Evolutionary conservation across 179 eudicot species (phyloP), one percentile per base, ranked within the genome.

Genomic region (Actinidia arguta): DNA sequence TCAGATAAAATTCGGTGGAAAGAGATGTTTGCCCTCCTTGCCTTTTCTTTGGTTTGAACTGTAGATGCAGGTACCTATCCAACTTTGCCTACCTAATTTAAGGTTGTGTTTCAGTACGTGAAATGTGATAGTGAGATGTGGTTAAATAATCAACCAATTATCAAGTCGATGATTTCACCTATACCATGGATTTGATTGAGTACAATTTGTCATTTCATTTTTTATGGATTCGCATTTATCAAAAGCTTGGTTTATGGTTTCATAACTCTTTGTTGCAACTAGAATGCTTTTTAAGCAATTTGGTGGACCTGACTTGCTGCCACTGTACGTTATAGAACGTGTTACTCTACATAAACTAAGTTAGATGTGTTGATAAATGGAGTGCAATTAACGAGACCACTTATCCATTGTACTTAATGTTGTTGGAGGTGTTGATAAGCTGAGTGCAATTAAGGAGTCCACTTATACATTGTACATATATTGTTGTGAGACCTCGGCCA

Each of bases 1-100:
- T 54, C 48, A 12, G 48, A 75, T 75, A 42, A 20, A 27, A n/a
- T 73, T 54, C 17, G 20, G 12, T 50, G 76, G 10, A 50, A 39
- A 58, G 48, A 50, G 42, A 73, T 24, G 50, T 10, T 75, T 75
- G 78, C 64, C 39, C 36, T 12, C 10, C 5, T 0, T 48, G n/a
- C 58, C 6, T 6, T 50, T 50, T 73, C n/a, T 25, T 73, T 74
- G 36, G 52, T 74, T 52, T 56, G 47, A 50, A 73, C 5, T 73
- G 59, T 73, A 73, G 62, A 74, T 31, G 64, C 63, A 39, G 50
- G 25, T 54, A 75, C 64, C 78, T 52, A 17, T 75, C 64, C n/a
- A 14, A 73, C 42, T 73, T 74, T 74, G 62, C 27, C 17, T n/a
- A 31, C 78, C 47, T 52, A 75, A 36, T 50, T 36, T 55, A 36